Evolutionary conservation across 2,329 filamentous ascomycete species (phyloP).

Genomic region (Bertia moriformis): DNA sequence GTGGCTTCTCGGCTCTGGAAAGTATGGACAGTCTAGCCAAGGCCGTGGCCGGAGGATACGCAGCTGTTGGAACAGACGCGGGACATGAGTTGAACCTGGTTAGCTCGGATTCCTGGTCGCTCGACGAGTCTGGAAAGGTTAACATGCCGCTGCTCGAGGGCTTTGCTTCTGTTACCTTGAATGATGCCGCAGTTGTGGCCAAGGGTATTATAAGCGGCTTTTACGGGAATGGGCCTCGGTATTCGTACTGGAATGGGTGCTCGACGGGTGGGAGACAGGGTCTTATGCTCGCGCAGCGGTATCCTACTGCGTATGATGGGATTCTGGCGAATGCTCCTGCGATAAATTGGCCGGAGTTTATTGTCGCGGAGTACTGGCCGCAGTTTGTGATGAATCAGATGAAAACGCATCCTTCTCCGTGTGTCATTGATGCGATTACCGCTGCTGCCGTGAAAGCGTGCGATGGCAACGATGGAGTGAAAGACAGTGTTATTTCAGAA

Average conservation of each 20-base stretch:
- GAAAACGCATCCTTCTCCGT: slow-evolving; percentile 5
- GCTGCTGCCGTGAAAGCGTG: slow-evolving; percentile 16
- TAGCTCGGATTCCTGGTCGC: slow-evolving; percentile 3
- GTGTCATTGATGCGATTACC: slow-evolving; percentile 18
- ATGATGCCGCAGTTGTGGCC: slow-evolving; percentile 16
- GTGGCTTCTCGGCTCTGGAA: slow-evolving; percentile 11
- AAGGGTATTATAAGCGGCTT: slow-evolving; percentile 15
- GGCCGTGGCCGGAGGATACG: slow-evolving; percentile 10
- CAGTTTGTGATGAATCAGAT: background rate
- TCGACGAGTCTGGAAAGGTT: slow-evolving; percentile 5
- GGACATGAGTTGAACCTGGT: slow-evolving; percentile 5
- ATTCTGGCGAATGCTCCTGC: slow-evolving; percentile 14
- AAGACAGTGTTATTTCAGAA: slow-evolving; percentile 11
- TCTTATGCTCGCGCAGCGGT: slow-evolving; percentile 13
- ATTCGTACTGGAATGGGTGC: slow-evolving; percentile 17
- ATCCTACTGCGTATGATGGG: slow-evolving; percentile 12
- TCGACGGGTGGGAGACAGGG: slow-evolving; percentile 16
- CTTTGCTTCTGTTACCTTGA: slow-evolving; percentile 17
- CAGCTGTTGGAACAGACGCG: slow-evolving; percentile 11
- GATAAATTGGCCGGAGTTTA: background rate
- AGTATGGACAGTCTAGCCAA: slow-evolving; percentile 7
- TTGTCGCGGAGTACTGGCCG: slow-evolving; percentile 1
- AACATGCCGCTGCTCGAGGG: slow-evolving; percentile 14
- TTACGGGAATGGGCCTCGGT: slow-evolving; percentile 14
- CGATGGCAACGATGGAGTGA: slow-evolving; percentile 17